Percentiles rank a stretch among this genome's conserved stretches.
phyloP scores from a whole-genome alignment of 2,329 filamentous ascomycete species.

The Myriosclerotinia curreyana region DNA sequence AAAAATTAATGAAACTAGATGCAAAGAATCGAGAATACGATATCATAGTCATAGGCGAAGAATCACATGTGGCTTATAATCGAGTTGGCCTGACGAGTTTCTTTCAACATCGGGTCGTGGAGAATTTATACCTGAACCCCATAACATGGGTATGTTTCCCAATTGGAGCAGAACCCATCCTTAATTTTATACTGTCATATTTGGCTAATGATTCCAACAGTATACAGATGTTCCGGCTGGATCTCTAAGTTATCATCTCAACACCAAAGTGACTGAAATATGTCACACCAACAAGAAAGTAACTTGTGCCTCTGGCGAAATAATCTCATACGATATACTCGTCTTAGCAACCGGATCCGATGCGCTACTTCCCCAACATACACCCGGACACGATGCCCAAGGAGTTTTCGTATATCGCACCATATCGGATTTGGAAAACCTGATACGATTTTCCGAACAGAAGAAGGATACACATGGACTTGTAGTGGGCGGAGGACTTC shows the following conservation, averaged over 20 bases:
- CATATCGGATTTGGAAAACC: constrained; percentile 72
- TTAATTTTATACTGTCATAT: neutral
- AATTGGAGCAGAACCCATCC: too few species aligned
- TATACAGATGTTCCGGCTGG: constrained; percentile 49
- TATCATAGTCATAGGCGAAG: constrained; percentile 82
- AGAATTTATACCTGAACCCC: constrained; percentile 85
- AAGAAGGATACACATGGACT: constrained; percentile 67
- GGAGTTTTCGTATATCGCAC: constrained; percentile 89
- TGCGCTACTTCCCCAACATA: constrained; percentile 65
- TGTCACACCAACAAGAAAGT: constrained; percentile 63
- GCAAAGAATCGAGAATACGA: constrained; percentile 71
- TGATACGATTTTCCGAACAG: constrained; percentile 69
- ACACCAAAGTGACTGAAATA: constrained; percentile 69
- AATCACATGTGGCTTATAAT: constrained; percentile 85
- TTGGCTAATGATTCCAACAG: constrained; percentile 24
- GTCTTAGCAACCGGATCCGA: constrained; percentile 85
- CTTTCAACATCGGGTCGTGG: constrained; percentile 80
- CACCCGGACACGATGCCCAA: constrained; percentile 72
- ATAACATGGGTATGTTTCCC: constrained; percentile 65
- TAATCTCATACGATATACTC: constrained; percentile 73
- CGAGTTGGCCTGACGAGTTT: constrained; percentile 85
- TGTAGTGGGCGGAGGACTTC: constrained; percentile 79
- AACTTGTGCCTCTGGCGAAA: constrained; percentile 65
- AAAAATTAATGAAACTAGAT: constrained; percentile 86
- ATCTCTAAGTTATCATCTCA: constrained; percentile 71